Base-by-base conservation (phyloP, 1,284 basidiomycete genomes). In the Coniferiporia weirii region DNA sequence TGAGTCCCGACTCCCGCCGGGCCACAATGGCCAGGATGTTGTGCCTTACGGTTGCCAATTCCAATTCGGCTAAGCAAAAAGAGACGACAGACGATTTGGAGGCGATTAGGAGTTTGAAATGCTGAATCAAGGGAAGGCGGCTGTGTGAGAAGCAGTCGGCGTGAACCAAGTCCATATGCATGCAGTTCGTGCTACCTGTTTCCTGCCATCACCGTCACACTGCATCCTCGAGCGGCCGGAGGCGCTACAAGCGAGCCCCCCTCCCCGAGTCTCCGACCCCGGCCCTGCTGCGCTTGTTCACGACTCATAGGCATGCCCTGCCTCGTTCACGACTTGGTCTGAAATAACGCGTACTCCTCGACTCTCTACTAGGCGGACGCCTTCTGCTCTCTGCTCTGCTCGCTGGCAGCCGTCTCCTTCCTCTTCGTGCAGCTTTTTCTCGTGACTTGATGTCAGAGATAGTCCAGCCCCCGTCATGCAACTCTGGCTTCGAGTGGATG, bases 401-500 rank as follows among this genome's bases (percentile, higher is more conserved):
- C 5, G 47, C 47, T 19, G 19, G 47, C 47, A 15, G 3, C 19
- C 12, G 12, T 48, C 10, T 15, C 10, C 27, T 3, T 19, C 12
- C 40, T 43, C 5, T 27, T 3, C 27, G 40, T 13, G 40, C 2
- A 43, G 40, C 47, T 20, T 2, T 32, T 19, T 32, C 19, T 12
- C 19, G 10, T 32, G 47, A 8, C 13, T 32, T 12, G 19, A 52
- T 52, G 35, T 20, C 50, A 7, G 34, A 27, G 13, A 27, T 20
- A 20, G 50, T 32, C 40, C 38, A 44, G 34, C 15, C 50, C n/a
- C 49, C 57, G 8, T 36, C 57, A 10, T 59, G 57, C 34, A n/a
- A 27, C 6, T 46, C 61, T 19, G 34, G 38, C 19, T 62, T 62
- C 38, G 35, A 19, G 9, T 62, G 61, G 61, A 62, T 62, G 61